Evolutionary conservation across 345 rosid genomes (phyloP), one percentile per base, ranked within the genome.

Genomic region (Carallia pectinifolia): DNA sequence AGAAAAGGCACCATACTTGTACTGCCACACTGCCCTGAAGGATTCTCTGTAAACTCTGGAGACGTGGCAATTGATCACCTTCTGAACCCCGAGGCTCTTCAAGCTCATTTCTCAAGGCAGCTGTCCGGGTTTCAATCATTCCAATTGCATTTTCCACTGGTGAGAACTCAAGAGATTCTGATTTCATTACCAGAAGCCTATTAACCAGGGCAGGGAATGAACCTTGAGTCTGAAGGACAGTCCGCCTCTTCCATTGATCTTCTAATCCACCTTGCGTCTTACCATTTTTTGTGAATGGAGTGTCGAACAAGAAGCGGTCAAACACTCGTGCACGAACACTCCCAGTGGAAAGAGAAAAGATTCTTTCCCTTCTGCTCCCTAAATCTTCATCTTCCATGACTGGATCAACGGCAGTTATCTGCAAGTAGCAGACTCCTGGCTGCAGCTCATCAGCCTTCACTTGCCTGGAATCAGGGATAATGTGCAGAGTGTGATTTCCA

Each of bases 21-120:
- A 92, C 99, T 17, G 99, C 99, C 66, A 95, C 99, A 80, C 97
- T 95, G 84, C 99, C 98, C 86, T 92, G 99, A 63, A 95, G 97
- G 80, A 95, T 95, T 77, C 99, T 87, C 87, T 92, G 99, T 64
- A 92, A 84, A 81, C 98, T 92, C 82, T 92, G 98, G 31, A 92
- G 96, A 61, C 97, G 95, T 7, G 97, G 99, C 61, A 92, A 82
- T 71, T 92, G 98, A 81, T 95, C 99, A 40, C 98, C 99, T 58
- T 95, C 99, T 30, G 99, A 90, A 76, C 96, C 92, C 70, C 99
- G 98, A 73, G 99, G 97, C 87, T 95, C 99, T 81, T 95, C 98
- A 48, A 92, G 96, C 80, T 92, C 98, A 71, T 89, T 95, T 76
- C 96, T 79, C 40, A 95, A 76, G 29, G 99, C 96, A 64, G 97